These are phyloP conservation scores for Leptosphaerulina australis DNA, from an alignment of 2,329 filamentous ascomycete species.

Conservation along the genomic window DNA sequence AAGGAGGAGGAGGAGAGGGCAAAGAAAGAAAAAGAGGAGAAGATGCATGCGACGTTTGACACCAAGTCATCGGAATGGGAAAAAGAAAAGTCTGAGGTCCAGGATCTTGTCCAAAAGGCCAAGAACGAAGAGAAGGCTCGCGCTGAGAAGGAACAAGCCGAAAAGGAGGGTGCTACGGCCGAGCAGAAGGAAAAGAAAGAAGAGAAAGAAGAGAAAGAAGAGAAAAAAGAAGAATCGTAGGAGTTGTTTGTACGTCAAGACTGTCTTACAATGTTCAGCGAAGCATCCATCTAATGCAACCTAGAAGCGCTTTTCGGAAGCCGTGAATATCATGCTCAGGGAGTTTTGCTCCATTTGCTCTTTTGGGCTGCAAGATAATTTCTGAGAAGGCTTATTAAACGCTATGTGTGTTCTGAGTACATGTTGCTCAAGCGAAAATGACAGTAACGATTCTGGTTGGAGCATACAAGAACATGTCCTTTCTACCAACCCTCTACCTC, in stretches of 20 bases:
- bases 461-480: neutral
- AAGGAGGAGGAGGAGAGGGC: conserved; percentile 81
- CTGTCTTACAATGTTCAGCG: neutral
- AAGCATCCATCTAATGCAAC: neutral
- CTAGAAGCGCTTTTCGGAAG: neutral
- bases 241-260: neutral
- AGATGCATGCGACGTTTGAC: conserved; percentile 80
- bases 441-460: conserved; percentile 25
- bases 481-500: neutral
- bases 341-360: neutral
- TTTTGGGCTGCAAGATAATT: neutral
- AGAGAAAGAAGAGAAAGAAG: conserved; percentile 35
- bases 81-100: conserved; percentile 82
- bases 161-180: conserved; percentile 56
- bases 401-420: conserved; percentile 31
- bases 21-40: conserved; percentile 73
- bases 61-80: conserved; percentile 83
- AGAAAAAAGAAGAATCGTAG: conserved; percentile 20
- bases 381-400: conserved; percentile 2
- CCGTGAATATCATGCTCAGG: neutral
- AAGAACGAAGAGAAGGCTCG: conserved; percentile 48
- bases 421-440: conserved; percentile 18
- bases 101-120: conserved; percentile 68
- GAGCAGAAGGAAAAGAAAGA: conserved; percentile 50
- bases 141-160: conserved; percentile 50